These are phyloP conservation scores for Harringtonia aguacate DNA, from an alignment of 2,329 filamentous ascomycete species.

Conservation along the genomic window DNA sequence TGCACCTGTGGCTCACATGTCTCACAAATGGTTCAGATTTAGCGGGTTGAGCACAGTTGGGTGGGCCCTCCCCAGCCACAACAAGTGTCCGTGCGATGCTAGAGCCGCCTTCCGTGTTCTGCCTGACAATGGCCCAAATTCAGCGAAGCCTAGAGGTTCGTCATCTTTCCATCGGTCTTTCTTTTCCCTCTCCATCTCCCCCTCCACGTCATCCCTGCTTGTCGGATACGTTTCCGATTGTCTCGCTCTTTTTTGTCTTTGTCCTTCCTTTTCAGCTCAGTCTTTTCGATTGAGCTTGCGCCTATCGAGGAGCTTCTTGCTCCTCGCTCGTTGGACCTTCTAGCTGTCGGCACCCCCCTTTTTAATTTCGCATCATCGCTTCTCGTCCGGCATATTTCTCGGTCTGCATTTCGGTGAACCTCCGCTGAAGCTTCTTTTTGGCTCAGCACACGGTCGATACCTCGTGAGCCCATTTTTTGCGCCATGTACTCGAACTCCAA, in stretches of 20 bases:
- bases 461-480: background rate
- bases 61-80: background rate
- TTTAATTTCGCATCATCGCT: background rate
- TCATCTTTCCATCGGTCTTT: slow-evolving; percentile 6
- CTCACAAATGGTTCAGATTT: background rate
- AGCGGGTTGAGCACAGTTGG: background rate
- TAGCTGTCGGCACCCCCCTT: background rate
- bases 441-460: background rate
- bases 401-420: background rate
- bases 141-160: slow-evolving; percentile 8
- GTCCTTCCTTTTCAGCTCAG: background rate
- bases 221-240: background rate
- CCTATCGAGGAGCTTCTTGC: background rate
- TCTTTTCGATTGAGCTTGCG: background rate
- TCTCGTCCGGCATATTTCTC: background rate
- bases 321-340: background rate
- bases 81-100: background rate
- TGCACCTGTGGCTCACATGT: background rate
- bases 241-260: background rate
- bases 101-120: background rate
- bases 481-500: slow-evolving; percentile 86
- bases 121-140: background rate
- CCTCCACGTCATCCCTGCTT: background rate
- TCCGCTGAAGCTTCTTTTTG: background rate
- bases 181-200: background rate